Evolutionary conservation across 1,139 yeast species (phyloP), one percentile per base, ranked within the genome.

Genomic region (Suhomyces anneliseae): DNA sequence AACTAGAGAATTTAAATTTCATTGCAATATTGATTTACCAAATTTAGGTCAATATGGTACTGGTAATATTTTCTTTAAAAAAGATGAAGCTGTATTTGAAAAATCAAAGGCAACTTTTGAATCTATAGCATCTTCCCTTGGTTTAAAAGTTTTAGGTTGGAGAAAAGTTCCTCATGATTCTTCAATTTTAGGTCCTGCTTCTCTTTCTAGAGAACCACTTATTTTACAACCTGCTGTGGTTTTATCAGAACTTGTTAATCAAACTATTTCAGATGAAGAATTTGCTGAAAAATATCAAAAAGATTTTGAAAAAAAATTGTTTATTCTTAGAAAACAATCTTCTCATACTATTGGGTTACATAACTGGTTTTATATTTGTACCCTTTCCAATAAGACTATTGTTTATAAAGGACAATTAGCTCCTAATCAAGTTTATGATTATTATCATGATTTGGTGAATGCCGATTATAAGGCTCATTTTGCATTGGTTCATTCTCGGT

Each of bases 331-430:
- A 70, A 92, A 92, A 69, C 95, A 87, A 68, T 79, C 96, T 26
- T 84, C 97, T 26, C 95, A 87, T 66, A 81, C 92, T 47, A 90
- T 92, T 60, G 97, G 97, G 33, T 78, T 90, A 57, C 96, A 92
- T 72, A 90, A 92, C 70, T 92, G 99, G 97, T 92, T 93, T 72
- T 92, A 92, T 76, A 90, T 92, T 58, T 92, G 97, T 74, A 92
- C 99, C 11, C 77, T 93, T 54, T 85, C 95, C 48, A 85, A 84
- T 69, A 87, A 83, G 65, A 87, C 92, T 63, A 92, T 93, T 60
- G 97, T 93, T 50, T 93, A 93, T 79, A 93, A 93, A 72, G 99
- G 99, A 59, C 99, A 93, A 72, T 81, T 93, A 62, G 96, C 96
- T 14, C 99, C 99, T 45, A 85, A 87, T 52, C 99, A 93, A 70